phyloP scores from a whole-genome alignment of 352 stramenopile species.

The Phytophthora cryptogea region DNA sequence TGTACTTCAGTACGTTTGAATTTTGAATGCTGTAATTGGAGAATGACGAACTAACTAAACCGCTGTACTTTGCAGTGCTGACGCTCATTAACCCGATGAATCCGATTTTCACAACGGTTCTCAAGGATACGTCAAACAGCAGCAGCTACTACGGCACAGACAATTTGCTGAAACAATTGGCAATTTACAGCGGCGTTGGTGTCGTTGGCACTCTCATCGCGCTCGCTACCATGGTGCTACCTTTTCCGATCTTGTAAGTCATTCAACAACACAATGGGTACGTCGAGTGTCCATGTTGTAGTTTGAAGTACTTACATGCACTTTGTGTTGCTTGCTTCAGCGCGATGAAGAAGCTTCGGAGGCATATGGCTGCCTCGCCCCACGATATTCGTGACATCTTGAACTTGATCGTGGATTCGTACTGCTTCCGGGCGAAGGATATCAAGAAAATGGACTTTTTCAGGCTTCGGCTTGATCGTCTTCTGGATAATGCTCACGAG shows the following conservation, averaged over 20 bases:
- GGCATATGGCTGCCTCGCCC: conserved; percentile 51
- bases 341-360: conserved; percentile 57
- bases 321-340: conserved; percentile 14
- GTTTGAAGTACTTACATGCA: conserved; percentile 6
- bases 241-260: conserved; percentile 64
- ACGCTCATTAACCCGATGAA: conserved; percentile 76
- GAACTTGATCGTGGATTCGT: conserved; percentile 81
- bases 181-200: conserved; percentile 72
- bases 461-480: conserved; percentile 56
- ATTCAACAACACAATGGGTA: not conserved
- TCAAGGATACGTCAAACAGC: conserved; percentile 54
- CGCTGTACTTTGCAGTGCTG: conserved; percentile 39
- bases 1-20: conserved; percentile 72
- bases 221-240: conserved; percentile 58
- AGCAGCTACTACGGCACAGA: conserved; percentile 48
- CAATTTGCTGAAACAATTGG: conserved; percentile 69
- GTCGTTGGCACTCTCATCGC: conserved; percentile 68
- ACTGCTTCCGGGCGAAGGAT: conserved; percentile 77
- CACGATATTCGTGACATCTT: conserved; percentile 73
- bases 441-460: conserved; percentile 85
- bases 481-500: conserved; percentile 44
- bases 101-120: conserved; percentile 51
- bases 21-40: not conserved
- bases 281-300: not conserved
- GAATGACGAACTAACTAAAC: not conserved